Base-by-base conservation (phyloP, 768 basidiomycete genomes). In the Coprinopsis cinerea region DNA sequence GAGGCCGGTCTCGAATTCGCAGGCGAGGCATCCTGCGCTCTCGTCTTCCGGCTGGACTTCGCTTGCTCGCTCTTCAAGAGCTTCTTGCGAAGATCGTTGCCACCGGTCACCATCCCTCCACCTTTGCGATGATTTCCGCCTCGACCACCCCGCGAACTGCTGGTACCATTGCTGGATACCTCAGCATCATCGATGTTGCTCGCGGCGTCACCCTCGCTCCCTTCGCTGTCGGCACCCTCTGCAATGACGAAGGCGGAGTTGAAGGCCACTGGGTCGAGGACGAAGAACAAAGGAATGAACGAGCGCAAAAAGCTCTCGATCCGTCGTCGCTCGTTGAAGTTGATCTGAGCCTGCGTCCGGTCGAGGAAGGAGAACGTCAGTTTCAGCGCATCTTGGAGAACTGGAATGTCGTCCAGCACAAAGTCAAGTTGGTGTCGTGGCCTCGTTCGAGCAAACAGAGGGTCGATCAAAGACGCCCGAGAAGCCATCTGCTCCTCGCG, bases 321-420 rank as follows among this genome's bases (percentile, higher is more conserved):
- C 57, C 83, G 75, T 61, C 79, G 83, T 60, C 91, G 73, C 58
- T 97, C 93, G 7, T 74, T 70, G 13, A 76, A 73, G 24, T 77
- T 76, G 47, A 91, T 77, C 64, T 86, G 85, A 6, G 78, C 83
- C 53, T 84, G 84, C 15, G 87, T 88, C 32, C 95, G 85, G 62
- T 98, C 95, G 57, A 99, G 72, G 67, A 91, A 90, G 2, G 89
- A 89, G 59, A 97, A 81, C 27, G 87, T 80, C 60, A 99, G 76
- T 71, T 94, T 94, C 63, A 95, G 64, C 20, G 81, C 77, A 60
- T 99, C 96, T 61, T 91, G 89, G 49, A 98, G 63, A 9, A 92
- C 86, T 15, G 74, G 72, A 10, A 79, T 70, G 63, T 95, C 88
- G 30, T 81, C 83, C 47, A 96, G 59, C 26, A 78, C 69, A 57